Percentiles rank a stretch among this genome's conserved stretches.
These are phyloP conservation scores for Takashimella koratensis DNA, from an alignment of 1,284 basidiomycete species.

Conservation along the genomic window DNA sequence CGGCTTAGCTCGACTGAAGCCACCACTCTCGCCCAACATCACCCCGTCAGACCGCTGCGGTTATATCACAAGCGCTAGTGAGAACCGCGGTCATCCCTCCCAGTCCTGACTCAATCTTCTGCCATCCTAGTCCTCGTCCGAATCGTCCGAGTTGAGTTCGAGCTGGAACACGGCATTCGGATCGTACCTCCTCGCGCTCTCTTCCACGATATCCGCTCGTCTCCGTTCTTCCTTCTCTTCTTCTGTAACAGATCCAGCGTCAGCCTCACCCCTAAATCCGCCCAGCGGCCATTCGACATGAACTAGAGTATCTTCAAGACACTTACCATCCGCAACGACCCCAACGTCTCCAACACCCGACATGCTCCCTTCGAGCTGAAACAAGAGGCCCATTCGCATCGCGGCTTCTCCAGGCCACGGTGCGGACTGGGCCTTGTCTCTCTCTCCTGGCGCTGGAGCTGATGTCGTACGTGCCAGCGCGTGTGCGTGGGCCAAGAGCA, in stretches of 20 bases:
- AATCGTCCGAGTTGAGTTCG: constrained; percentile 39
- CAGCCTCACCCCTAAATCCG: neutral
- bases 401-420: constrained; percentile 43
- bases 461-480: constrained; percentile 33
- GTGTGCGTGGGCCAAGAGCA: constrained; percentile 35
- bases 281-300: neutral
- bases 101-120: neutral
- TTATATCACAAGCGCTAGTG: too few relatives aligned
- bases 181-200: constrained; percentile 32
- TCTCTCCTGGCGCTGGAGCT: constrained; percentile 25
- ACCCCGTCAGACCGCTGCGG: too few relatives aligned
- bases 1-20: too few relatives aligned
- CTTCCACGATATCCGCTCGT: constrained; percentile 26
- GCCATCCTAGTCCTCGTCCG: constrained; percentile 19
- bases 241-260: constrained; percentile 1
- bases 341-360: constrained; percentile 35
- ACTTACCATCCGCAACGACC: constrained; percentile 32
- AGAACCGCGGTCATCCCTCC: neutral
- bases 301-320: neutral
- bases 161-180: constrained; percentile 38
- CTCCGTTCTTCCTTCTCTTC: constrained; percentile 8
- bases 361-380: constrained; percentile 44
- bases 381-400: constrained; percentile 43
- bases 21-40: too few relatives aligned
- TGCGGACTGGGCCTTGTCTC: constrained; percentile 27